Evolutionary conservation across 139 green algal genomes (phyloP).

Genomic region (Gonium pectorale): DNA sequence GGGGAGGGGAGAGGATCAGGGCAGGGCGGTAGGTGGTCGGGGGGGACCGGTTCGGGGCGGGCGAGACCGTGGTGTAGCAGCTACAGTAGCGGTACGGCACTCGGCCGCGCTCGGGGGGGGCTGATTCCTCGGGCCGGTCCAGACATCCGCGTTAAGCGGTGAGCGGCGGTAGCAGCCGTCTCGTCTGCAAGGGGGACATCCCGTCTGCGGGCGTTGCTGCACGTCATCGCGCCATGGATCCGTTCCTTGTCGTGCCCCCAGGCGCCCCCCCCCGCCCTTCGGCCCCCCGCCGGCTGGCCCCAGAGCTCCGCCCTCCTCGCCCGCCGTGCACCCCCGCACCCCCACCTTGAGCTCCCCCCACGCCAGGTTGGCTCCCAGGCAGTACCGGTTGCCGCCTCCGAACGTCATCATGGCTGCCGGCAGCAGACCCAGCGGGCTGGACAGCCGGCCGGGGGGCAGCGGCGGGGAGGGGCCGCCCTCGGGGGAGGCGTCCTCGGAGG

Average conservation of each 20-base stretch:
- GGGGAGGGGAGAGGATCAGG: background rate
- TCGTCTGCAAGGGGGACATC: background rate
- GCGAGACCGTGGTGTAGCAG: too few species aligned
- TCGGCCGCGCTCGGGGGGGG: background rate
- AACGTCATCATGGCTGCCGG: slow-evolving; percentile 5
- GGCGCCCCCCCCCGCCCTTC: background rate
- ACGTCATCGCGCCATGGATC: background rate
- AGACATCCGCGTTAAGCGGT: background rate
- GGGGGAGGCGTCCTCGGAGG: background rate
- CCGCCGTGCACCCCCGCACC: background rate
- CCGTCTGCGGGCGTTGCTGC: background rate
- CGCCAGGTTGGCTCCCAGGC: slow-evolving; percentile 33
- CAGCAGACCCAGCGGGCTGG: background rate
- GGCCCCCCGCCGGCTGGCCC: too few species aligned
- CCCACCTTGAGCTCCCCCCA: slow-evolving; percentile 39
- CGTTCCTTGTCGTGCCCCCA: background rate
- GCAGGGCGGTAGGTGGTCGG: too few species aligned
- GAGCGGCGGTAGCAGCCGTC: too few species aligned
- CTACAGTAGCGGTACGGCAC: background rate
- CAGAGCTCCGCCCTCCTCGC: background rate
- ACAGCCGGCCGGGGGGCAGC: background rate
- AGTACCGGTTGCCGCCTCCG: background rate
- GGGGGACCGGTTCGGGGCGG: too few species aligned
- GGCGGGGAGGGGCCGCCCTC: background rate
- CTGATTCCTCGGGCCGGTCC: background rate